Evolutionary conservation across 805 yeast species (phyloP).

Genomic region (Candida ovalis): DNA sequence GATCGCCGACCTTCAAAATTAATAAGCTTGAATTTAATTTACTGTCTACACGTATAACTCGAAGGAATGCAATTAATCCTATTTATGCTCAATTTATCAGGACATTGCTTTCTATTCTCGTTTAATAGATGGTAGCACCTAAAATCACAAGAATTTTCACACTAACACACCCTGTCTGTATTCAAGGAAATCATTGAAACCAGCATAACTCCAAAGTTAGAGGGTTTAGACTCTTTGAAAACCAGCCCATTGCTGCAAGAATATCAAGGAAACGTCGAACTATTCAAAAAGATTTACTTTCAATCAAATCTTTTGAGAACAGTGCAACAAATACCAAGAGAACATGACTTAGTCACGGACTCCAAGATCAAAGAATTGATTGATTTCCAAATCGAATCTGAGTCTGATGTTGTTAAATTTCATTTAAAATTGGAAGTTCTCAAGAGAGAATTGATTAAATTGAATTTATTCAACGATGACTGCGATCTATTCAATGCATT

Average conservation of each 20-base stretch:
- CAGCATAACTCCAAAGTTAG: background rate
- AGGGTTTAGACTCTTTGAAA: background rate
- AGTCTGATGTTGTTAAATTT: slow-evolving; percentile 13
- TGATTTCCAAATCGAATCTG: slow-evolving; percentile 1
- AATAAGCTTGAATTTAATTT: too few relatives aligned
- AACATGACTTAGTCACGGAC: slow-evolving; percentile 10
- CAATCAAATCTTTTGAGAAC: slow-evolving; percentile 9
- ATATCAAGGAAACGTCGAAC: slow-evolving; percentile 5
- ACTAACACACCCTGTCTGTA: background rate
- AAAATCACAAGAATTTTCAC: background rate
- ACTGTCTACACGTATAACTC: too few relatives aligned
- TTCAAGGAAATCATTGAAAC: background rate
- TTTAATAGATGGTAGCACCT: too few relatives aligned
- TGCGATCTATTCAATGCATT: slow-evolving; percentile 12
- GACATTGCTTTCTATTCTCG: too few relatives aligned
- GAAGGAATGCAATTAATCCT: too few relatives aligned
- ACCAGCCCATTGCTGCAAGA: background rate
- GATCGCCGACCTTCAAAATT: too few relatives aligned
- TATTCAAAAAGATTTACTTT: slow-evolving; percentile 7
- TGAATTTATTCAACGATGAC: background rate
- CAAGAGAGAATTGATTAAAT: slow-evolving; percentile 10
- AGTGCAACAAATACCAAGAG: slow-evolving; percentile 8
- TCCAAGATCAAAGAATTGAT: slow-evolving; percentile 10
- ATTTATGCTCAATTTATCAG: too few relatives aligned
- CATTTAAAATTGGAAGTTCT: slow-evolving; percentile 14